Evolutionary conservation across 768 basidiomycete species (phyloP), one percentile per base, ranked within the genome.

Genomic region (Mycena belliarum): DNA sequence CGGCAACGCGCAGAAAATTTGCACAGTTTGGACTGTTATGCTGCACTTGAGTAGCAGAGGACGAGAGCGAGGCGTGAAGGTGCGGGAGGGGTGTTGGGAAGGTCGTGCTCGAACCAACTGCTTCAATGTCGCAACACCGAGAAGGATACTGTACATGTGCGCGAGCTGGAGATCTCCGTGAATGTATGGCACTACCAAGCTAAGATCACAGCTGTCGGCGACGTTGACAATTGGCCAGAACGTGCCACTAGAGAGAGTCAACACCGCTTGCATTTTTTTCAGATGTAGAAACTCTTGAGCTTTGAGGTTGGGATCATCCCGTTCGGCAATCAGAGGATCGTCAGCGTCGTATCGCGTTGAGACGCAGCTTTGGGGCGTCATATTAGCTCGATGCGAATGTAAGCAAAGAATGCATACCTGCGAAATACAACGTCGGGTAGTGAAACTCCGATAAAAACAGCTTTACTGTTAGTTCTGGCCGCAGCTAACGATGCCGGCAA

Each of bases 331-430:
- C 52, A 79, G 75, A 15, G 86, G 85, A 66, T 89, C 83, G 69
- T 91, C 86, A 38, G 85, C 80, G 40, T 84, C 86, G 64, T 83
- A 88, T 57, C 76, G 77, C 9, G 87, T 89, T 2, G 89, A 82
- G 29, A 86, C 76, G 26, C n/a, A n/a, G n/a, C n/a, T n/a, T n/a
- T n/a, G n/a, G n/a, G n/a, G n/a, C n/a, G n/a, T n/a, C n/a, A n/a
- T n/a, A n/a, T n/a, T n/a, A n/a, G n/a, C n/a, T n/a, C n/a, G n/a
- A n/a, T n/a, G n/a, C n/a, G n/a, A n/a, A n/a, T n/a, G n/a, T n/a
- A n/a, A n/a, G n/a, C n/a, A n/a, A n/a, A n/a, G n/a, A n/a, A n/a
- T n/a, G 87, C 84, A 59, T n/a, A n/a, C n/a, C 82, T 81, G 49
- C 86, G 79, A n/a, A 88, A 52, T 3, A 79, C 73, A 16, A 83